Base-by-base conservation (phyloP, 108 stramenopile species). In the Cyclotella sp. region DNA sequence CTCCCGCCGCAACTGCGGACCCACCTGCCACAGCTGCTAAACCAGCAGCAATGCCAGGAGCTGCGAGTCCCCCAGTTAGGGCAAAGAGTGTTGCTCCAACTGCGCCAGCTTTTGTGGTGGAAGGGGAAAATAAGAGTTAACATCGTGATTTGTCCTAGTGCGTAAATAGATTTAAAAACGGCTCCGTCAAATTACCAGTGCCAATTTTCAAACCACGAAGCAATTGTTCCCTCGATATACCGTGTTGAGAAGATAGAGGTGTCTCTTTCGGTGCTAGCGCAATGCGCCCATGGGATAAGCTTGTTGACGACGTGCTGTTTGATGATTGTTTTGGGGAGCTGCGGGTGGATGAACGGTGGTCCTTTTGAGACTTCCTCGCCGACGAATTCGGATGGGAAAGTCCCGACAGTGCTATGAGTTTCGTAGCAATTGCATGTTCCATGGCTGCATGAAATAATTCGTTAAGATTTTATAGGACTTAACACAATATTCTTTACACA, bases 41-140 rank as follows among this genome's bases (percentile, higher is more conserved):
- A 15, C 91, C 91, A 41, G 93, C 89, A 34, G 93, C 93, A 71
- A 94, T 79, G 62, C 85, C 88, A 54, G 92, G 89, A 29, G 92
- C 92, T 43, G 90, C 92, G 14, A 91, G 73, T 19, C 92, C 92
- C 18, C 92, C 90, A 6, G 90, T 91, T 13, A 93, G 55, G 15
- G 90, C 92, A 70, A 93, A 90, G 1, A 93, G 64, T 13, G 90
- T 86, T 0, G 90, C 92, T 6, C 90, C 92, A 27, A 85, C 84
- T 12, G 89, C 67, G 27, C 88, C 92, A 42, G 87, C 89, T 51
- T 19, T 51, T 18, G 49, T 51, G 8, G 4, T 5, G 34, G 2
- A 34, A 34, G 4, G 4, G 6, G 34, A 34, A 34, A 34, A 34
- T 34, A 34, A 34, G 2, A n/a, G 34, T 34, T 34, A 34, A 34